Conservation (phyloP, 495 filamentous ascomycete genomes). For the Aspergillus heteromorphus region DNA sequence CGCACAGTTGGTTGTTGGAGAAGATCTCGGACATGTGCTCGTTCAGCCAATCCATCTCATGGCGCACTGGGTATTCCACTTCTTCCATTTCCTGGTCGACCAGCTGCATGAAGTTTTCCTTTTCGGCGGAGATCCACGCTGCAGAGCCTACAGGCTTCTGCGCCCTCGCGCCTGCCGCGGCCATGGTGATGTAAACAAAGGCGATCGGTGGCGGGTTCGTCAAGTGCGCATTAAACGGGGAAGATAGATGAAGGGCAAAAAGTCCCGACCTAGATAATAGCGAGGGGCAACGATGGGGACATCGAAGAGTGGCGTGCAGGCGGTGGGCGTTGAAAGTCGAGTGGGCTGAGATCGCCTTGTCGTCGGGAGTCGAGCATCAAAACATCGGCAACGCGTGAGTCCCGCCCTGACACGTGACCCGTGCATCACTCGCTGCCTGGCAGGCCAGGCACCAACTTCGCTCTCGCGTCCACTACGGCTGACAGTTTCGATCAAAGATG, state of each 20-base stretch:
- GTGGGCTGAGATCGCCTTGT: conserved; percentile 7
- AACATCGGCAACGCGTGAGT: conserved; percentile 25
- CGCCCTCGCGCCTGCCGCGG: conserved; percentile 40
- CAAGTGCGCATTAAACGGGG: background rate
- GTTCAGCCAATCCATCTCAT: conserved; percentile 93
- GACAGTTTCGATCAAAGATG: too few species aligned
- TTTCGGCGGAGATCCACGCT: conserved; percentile 63
- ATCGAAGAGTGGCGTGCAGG: conserved; percentile 8
- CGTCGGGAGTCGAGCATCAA: conserved; percentile 20
- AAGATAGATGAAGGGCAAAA: background rate
- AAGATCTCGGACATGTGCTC: conserved; percentile 97
- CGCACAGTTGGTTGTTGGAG: conserved; percentile 74
- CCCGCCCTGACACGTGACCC: conserved; percentile 17
- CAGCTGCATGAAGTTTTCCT: conserved; percentile 56
- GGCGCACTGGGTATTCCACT: conserved; percentile 79
- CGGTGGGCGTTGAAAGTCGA: conserved; percentile 7
- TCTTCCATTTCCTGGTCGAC: conserved; percentile 76
- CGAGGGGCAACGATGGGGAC: background rate
- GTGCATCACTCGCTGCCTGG: background rate
- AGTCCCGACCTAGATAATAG: conserved; percentile 3
- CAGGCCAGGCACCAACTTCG: background rate
- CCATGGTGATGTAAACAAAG: conserved; percentile 46
- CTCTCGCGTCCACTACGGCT: background rate
- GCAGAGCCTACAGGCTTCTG: conserved; percentile 58
- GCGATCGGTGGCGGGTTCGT: conserved; percentile 11